Evolutionary conservation across 768 basidiomycete species (phyloP).

Genomic region (Amanita subjunquillea): DNA sequence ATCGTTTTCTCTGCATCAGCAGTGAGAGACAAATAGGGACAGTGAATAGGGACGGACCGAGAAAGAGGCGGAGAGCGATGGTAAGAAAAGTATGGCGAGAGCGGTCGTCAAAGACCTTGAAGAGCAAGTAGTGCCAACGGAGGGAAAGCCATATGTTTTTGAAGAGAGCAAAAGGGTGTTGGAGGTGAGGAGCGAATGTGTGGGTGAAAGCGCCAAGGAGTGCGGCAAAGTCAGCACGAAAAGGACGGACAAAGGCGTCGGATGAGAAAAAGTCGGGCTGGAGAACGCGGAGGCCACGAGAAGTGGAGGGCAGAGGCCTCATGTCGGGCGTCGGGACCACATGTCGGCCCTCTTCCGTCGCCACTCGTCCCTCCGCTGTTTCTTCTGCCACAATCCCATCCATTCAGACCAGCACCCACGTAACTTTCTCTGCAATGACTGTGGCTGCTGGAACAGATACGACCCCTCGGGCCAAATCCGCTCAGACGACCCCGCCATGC

Average conservation of each 20-base stretch:
- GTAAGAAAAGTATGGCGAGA: slow-evolving; percentile 54
- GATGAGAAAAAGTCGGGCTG: slow-evolving; percentile 77
- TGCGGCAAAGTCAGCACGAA: slow-evolving; percentile 51
- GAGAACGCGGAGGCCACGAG: slow-evolving; percentile 50
- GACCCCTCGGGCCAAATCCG: slow-evolving; percentile 65
- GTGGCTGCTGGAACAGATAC: slow-evolving; percentile 68
- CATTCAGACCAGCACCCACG: slow-evolving; percentile 35
- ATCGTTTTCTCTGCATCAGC: slow-evolving; percentile 38
- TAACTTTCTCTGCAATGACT: slow-evolving; percentile 57
- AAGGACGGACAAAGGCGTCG: slow-evolving; percentile 53
- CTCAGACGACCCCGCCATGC: slow-evolving; percentile 85
- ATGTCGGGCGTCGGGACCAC: slow-evolving; percentile 9
- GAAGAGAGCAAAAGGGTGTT: slow-evolving; percentile 58
- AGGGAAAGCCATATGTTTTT: slow-evolving; percentile 55
- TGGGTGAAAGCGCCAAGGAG: slow-evolving; percentile 46
- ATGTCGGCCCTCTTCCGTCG: slow-evolving; percentile 45
- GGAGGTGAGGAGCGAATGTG: slow-evolving; percentile 25
- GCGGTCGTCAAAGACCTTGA: slow-evolving; percentile 61
- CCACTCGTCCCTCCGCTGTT: slow-evolving; percentile 44
- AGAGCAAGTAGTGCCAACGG: slow-evolving; percentile 71
- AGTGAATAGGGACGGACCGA: slow-evolving; percentile 30
- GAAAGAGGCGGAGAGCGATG: slow-evolving; percentile 51
- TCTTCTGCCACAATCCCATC: slow-evolving; percentile 52
- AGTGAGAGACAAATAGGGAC: not conserved
- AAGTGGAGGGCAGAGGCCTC: slow-evolving; percentile 41